A percentile compares a stretch with the other conserved stretches of the same genome.
These are phyloP conservation scores for Apiospora hydei DNA, from an alignment of 2,329 filamentous ascomycete species.

Conservation along the genomic window DNA sequence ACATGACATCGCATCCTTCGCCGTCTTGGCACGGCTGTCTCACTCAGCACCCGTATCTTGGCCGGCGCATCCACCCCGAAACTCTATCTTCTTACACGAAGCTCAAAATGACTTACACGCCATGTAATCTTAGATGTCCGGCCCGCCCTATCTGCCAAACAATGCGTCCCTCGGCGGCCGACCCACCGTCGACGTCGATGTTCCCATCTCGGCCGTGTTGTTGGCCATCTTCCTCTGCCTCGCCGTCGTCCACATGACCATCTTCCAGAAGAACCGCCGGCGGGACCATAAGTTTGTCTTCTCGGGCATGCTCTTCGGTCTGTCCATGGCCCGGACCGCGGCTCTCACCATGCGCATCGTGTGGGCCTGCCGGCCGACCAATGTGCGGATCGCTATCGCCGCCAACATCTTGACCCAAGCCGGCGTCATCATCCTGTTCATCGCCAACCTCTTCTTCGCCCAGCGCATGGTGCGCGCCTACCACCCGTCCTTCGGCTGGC, in stretches of 20 bases:
- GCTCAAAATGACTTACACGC: background rate
- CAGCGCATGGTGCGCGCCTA: constrained; percentile 48
- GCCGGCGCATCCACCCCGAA: background rate
- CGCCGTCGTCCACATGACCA: constrained; percentile 57
- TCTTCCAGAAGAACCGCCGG: constrained; percentile 51
- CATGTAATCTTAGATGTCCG: constrained; percentile 4
- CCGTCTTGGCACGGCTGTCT: constrained; percentile 15
- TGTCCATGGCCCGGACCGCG: constrained; percentile 45
- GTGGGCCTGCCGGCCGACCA: constrained; percentile 41
- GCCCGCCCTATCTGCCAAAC: constrained; percentile 21
- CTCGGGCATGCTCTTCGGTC: constrained; percentile 46
- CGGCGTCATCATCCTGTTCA: constrained; percentile 45
- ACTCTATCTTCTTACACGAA: background rate
- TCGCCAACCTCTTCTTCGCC: constrained; percentile 48
- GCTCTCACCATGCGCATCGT: constrained; percentile 46
- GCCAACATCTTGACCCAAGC: constrained; percentile 47
- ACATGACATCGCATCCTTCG: background rate
- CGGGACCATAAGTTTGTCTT: constrained; percentile 48
- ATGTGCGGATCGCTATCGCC: constrained; percentile 43
- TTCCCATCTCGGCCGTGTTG: constrained; percentile 20
- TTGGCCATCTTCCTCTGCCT: constrained; percentile 8
- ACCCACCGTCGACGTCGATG: constrained; percentile 7
- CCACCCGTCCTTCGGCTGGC: constrained; percentile 47
- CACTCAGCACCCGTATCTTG: background rate
- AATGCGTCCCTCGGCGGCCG: background rate